These are phyloP conservation scores for Pezicula rhizophila DNA, from an alignment of 2,329 filamentous ascomycete genomes.

Conservation along the genomic window DNA sequence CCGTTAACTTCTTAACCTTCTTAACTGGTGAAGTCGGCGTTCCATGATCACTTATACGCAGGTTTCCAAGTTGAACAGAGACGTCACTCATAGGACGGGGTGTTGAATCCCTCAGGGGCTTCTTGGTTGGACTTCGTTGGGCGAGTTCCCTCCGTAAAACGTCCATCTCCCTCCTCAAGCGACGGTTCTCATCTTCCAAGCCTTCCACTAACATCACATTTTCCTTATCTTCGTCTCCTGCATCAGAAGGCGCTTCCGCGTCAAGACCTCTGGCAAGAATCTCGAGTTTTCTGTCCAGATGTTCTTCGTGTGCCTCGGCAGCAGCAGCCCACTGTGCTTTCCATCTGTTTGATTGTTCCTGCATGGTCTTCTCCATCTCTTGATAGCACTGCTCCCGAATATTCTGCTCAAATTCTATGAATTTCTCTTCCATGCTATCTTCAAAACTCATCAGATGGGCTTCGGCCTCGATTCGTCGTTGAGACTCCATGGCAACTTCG, in stretches of 20 bases:
- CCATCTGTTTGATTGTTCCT: conserved; percentile 74
- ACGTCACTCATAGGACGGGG: neutral
- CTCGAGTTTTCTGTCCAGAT: conserved; percentile 84
- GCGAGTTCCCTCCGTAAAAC: conserved; percentile 59
- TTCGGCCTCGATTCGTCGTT: conserved; percentile 66
- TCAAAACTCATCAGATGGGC: conserved; percentile 54
- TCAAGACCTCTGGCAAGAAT: conserved; percentile 51
- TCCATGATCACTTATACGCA: conserved; percentile 1
- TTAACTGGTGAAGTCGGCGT: conserved; percentile 14
- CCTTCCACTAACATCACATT: conserved; percentile 46
- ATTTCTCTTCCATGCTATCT: conserved; percentile 56
- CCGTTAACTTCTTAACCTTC: conserved; percentile 23
- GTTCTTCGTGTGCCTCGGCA: conserved; percentile 72
- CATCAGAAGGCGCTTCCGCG: conserved; percentile 39
- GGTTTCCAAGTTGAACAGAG: neutral
- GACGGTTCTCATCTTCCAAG: conserved; percentile 65
- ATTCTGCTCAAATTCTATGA: conserved; percentile 68
- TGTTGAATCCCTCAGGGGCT: conserved; percentile 7
- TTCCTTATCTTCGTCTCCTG: conserved; percentile 49
- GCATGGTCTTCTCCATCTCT: conserved; percentile 77
- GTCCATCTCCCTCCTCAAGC: conserved; percentile 57
- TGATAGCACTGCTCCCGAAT: conserved; percentile 82
- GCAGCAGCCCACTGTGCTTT: conserved; percentile 73
- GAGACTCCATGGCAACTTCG: conserved; percentile 64
- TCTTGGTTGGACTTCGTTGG: conserved; percentile 38